Base-by-base conservation (phyloP, 148 eudicot species). In the Rhododendron henanense region DNA sequence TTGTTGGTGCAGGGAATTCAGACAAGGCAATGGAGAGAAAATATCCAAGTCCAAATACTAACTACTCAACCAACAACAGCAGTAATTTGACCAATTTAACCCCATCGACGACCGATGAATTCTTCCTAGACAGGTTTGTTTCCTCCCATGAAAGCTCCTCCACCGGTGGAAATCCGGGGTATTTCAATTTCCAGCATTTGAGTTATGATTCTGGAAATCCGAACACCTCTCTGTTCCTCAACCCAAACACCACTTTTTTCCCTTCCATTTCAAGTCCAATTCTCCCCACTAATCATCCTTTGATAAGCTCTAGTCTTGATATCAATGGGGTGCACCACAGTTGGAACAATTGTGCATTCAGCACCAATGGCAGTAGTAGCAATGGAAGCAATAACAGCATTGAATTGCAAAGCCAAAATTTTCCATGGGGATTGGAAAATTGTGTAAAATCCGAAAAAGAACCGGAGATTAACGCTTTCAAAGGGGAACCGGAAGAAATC, bases 401-500 rank as follows among this genome's bases (percentile, higher is more conserved):
- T 16, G 83, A 89, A 25, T 88, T 89, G 39, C 89, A 90, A 53
- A 91, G 82, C 80, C 78, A 19, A 41, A 76, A 25, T 25, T 92
- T 89, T 31, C 86, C 92, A 6, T 93, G 94, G 94, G 92, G 84
- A 47, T 78, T 84, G 6, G n/a, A 85, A 19, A 91, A 92, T 53
- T 84, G 85, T 45, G 88, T 76, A 10, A 90, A 88, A 86, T 2
- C 86, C 1, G 86, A 87, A 69, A 91, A 85, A 86, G 87, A 89
- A 71, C 78, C 57, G 57, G 87, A 89, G 48, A 83, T 84, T 85
- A 87, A 81, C 23, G 79, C 87, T 45, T 75, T 85, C 19, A 88
- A 81, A 39, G 89, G 85, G 9, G 80, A 90, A 81, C 87, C 87
- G 44, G 97, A 91, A 39, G 94, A 94, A 21, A 93, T 90, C n/a